Conservation (phyloP, 2,329 filamentous ascomycete genomes). For the Diaporthe humulicola region DNA sequence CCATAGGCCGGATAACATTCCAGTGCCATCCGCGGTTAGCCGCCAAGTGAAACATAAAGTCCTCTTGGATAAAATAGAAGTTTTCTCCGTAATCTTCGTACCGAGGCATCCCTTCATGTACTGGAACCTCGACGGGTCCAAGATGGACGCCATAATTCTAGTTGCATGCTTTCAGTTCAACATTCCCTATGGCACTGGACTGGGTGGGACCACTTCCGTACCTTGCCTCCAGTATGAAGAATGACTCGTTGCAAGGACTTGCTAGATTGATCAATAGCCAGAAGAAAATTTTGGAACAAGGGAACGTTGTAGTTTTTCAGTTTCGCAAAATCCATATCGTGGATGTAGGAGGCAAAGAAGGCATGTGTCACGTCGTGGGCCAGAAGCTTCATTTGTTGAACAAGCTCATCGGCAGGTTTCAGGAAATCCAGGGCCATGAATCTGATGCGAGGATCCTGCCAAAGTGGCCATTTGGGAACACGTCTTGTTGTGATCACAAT, state of each 20-base stretch:
- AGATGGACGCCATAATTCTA: slow-evolving; percentile 64
- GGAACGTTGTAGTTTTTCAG: slow-evolving; percentile 36
- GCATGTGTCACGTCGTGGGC: slow-evolving; percentile 39
- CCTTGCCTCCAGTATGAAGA: slow-evolving; percentile 40
- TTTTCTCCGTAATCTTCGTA: slow-evolving; percentile 55
- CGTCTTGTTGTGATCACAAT: slow-evolving; percentile 39
- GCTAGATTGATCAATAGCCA: slow-evolving; percentile 29
- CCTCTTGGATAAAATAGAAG: slow-evolving; percentile 62
- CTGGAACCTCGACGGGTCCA: slow-evolving; percentile 56
- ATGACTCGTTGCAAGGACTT: slow-evolving; percentile 34
- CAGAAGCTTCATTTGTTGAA: slow-evolving; percentile 28
- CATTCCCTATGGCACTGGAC: not conserved
- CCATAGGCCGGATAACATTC: slow-evolving; percentile 48
- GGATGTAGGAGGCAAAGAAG: slow-evolving; percentile 40
- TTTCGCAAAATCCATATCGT: slow-evolving; percentile 36
- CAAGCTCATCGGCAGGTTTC: slow-evolving; percentile 36
- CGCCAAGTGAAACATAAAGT: slow-evolving; percentile 48
- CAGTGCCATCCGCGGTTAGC: slow-evolving; percentile 44
- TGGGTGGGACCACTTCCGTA: not conserved
- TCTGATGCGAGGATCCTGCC: slow-evolving; percentile 38
- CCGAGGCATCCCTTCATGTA: slow-evolving; percentile 57
- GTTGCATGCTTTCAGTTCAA: slow-evolving; percentile 48
- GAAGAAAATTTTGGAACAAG: slow-evolving; percentile 39
- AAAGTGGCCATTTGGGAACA: slow-evolving; percentile 30
- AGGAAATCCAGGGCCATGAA: slow-evolving; percentile 39